Base-by-base conservation (phyloP, 257 asterid genomes). In the Plectranthus barbatus region DNA sequence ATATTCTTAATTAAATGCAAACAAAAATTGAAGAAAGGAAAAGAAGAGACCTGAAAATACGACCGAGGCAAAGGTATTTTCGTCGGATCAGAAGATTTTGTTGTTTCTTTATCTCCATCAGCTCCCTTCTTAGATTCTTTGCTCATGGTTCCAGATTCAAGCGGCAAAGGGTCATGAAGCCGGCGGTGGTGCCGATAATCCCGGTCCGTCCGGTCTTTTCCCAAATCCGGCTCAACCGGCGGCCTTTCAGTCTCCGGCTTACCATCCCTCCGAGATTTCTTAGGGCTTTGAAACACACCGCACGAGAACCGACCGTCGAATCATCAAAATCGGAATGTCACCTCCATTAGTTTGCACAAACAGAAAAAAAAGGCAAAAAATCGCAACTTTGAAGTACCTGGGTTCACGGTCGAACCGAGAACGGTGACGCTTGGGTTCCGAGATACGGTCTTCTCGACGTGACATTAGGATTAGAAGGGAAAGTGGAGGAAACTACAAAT, bases 401-500 rank as follows among this genome's bases (percentile, higher is more conserved):
- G 95, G 91, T 67, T 91, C 93, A 49, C 84, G 86, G 71, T 84
- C 97, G 78, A 82, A 82, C 55, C 93, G 84, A 44, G 95, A 82
- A 61, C 86, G 91, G 73, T 67, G 81, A 21, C 96, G 87, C 72
- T 79, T 82, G 4, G 93, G 61, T 6, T 87, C 95, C 67, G 82
- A 79, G 66, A 71, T 77, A 50, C 88, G 92, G 66, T 71, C 80
- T 21, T 85, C 93, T 18, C 86, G 84, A 58, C 95, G 96, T 39
- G 96, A 83, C 96, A 88, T 88, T 39, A 33, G 44, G 45, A 53
- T 11, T 44, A 7, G 33, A 24, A 15, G 37, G 34, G 14, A 10
- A 8, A n/a, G 31, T 18, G 37, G 46, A 17, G 44, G n/a, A 13
- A 19, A 44, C 13, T 4, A 46, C 67, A 34, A 6, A 6, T 5